Conservation (phyloP, 441 rosid genomes). For the Omphalea diandra region DNA sequence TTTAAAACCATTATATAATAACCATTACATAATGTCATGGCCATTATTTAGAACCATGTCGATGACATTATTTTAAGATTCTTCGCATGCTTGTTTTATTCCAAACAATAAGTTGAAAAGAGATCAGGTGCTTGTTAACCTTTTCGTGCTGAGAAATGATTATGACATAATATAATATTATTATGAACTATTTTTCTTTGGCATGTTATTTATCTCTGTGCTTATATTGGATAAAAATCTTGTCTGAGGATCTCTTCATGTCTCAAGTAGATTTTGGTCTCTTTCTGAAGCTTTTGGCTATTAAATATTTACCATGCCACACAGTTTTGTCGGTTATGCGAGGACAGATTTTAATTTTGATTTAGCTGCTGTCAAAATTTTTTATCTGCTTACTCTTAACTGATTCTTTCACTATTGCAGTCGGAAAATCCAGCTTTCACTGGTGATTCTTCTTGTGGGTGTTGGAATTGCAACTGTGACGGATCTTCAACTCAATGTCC, state of each 20-base stretch:
- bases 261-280: not conserved
- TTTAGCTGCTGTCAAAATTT: not conserved
- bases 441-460: conserved; percentile 82
- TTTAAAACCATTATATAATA: too few species aligned
- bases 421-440: conserved; percentile 75
- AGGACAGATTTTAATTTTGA: not conserved
- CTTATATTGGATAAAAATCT: not conserved
- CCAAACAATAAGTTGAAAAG: not conserved
- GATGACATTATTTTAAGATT: not conserved
- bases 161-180: not conserved
- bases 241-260: not conserved
- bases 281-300: not conserved
- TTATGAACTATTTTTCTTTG: not conserved
- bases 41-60: too few species aligned
- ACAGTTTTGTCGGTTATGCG: not conserved
- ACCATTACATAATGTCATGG: too few species aligned
- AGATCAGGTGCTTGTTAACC: not conserved
- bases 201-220: not conserved
- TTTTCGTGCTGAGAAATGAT: too few species aligned
- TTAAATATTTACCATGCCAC: not conserved
- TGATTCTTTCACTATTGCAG: conserved; percentile 50
- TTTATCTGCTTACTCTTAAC: conserved; percentile 12
- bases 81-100: not conserved
- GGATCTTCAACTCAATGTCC: conserved; percentile 92
- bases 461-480: conserved; percentile 99